Percentiles rank a stretch among this genome's conserved stretches.
Evolutionary conservation across 192 early-diverging fungal genomes (phyloP).

Genomic region (Spizellomyces sp.): DNA sequence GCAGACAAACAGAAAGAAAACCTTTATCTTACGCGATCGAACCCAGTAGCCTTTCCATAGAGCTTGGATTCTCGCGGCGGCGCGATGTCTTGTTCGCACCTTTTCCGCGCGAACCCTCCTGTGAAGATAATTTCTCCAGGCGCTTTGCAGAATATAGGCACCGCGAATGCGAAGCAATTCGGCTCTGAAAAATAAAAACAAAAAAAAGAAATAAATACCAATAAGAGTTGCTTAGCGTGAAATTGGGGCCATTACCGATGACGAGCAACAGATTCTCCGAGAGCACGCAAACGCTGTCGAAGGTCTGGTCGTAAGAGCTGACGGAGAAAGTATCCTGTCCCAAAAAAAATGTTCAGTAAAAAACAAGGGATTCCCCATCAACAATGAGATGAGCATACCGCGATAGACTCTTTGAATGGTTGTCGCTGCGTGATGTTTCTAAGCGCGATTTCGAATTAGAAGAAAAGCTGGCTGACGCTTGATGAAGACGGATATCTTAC

Average conservation of each 20-base stretch:
- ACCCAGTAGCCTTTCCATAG: constrained; percentile 64
- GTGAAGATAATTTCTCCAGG: constrained; percentile 47
- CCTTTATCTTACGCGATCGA: constrained; percentile 44
- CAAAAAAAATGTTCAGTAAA: background rate
- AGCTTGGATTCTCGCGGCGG: constrained; percentile 58
- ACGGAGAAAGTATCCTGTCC: constrained; percentile 50
- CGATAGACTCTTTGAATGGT: constrained; percentile 54
- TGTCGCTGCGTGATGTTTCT: constrained; percentile 51
- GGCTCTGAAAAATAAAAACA: constrained; percentile 19
- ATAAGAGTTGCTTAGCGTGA: background rate
- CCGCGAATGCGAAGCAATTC: constrained; percentile 47
- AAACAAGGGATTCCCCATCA: constrained; percentile 10
- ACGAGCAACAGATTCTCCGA: constrained; percentile 50
- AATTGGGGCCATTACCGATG: constrained; percentile 26
- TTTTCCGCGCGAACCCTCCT: constrained; percentile 50
- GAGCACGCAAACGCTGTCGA: constrained; percentile 37
- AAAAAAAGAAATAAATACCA: background rate
- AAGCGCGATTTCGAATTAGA: background rate
- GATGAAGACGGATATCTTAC: constrained; percentile 17
- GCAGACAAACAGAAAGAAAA: too few relatives aligned
- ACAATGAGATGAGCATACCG: constrained; percentile 24
- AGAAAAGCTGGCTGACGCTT: background rate
- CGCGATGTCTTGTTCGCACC: constrained; percentile 53
- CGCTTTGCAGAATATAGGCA: constrained; percentile 56
- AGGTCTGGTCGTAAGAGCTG: constrained; percentile 50